Percentiles rank a stretch among this genome's conserved stretches.
These are phyloP conservation scores for Pseudogymnoascus sp. DNA, from an alignment of 2,329 filamentous ascomycete species.

Conservation along the genomic window DNA sequence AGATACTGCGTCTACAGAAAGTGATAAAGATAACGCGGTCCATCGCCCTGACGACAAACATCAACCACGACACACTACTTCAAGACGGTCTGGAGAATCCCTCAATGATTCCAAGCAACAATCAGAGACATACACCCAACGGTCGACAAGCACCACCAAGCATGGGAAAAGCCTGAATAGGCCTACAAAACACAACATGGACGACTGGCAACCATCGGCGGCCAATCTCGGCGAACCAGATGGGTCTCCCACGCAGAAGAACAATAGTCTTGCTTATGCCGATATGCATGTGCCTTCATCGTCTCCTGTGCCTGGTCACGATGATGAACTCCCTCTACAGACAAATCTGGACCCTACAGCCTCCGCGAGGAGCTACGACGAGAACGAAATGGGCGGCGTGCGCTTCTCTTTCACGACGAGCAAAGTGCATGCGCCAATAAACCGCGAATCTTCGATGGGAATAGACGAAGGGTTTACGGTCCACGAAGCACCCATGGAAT, in stretches of 20 bases:
- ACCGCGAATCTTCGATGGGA: neutral
- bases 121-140: neutral
- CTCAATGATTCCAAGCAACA: neutral
- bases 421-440: neutral
- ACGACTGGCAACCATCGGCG: neutral
- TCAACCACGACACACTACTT: neutral
- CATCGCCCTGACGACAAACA: neutral
- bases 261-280: neutral
- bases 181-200: neutral
- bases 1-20: neutral
- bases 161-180: neutral
- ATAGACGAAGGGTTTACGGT: neutral
- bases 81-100: neutral
- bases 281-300: neutral
- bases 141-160: neutral
- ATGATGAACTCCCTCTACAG: neutral
- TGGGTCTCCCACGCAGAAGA: slow-evolving; percentile 3
- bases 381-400: neutral
- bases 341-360: neutral
- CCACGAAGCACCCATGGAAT: neutral
- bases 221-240: neutral
- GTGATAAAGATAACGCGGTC: neutral
- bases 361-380: neutral
- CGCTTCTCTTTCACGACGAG: slow-evolving; percentile 2
- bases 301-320: neutral